phyloP scores from a whole-genome alignment of 2,329 filamentous ascomycete species.

The Aspergillus eucalypticola region DNA sequence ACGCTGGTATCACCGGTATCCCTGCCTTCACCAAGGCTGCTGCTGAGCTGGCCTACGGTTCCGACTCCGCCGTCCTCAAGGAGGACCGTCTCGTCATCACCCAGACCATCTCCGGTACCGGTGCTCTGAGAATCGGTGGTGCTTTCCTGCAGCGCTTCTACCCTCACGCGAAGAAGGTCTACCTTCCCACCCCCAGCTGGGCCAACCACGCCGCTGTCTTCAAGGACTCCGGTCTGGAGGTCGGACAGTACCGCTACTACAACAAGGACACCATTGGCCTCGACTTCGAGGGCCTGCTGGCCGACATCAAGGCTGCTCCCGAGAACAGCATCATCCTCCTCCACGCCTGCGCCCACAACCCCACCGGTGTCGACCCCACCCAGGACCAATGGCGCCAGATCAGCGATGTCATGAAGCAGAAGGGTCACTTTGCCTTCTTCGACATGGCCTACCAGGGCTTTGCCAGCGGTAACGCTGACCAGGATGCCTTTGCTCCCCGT shows the following conservation, averaged over 20 bases:
- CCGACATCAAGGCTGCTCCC: conserved; percentile 85
- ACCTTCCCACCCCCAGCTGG: conserved; percentile 95
- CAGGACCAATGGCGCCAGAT: conserved; percentile 91
- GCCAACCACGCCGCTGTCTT: conserved; percentile 98
- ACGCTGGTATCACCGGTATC: conserved; percentile 94
- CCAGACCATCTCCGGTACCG: conserved; percentile 97
- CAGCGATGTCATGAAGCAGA: conserved; percentile 79
- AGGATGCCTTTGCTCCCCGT: conserved; percentile 89
- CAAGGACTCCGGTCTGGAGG: conserved; percentile 84
- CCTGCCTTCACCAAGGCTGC: conserved; percentile 92
- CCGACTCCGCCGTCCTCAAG: conserved; percentile 72
- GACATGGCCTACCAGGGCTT: conserved; percentile 99
- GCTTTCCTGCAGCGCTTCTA: conserved; percentile 92
- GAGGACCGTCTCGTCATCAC: conserved; percentile 82
- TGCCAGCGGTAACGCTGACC: conserved; percentile 85
- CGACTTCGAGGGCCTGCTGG: conserved; percentile 91
- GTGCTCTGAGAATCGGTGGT: conserved; percentile 89
- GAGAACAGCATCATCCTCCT: conserved; percentile 86
- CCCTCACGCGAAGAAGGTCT: conserved; percentile 89
- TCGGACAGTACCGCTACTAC: conserved; percentile 98
- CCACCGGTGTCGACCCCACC: conserved; percentile 92
- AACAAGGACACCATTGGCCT: conserved; percentile 98
- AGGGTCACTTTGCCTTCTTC: conserved; percentile 92
- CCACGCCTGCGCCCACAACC: conserved; percentile 97
- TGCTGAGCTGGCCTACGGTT: conserved; percentile 85